A percentile compares a stretch with the other conserved stretches of the same genome.
Evolutionary conservation across 176 grass and related monocot species (phyloP).

Genomic region (Aegilops longissima): DNA sequence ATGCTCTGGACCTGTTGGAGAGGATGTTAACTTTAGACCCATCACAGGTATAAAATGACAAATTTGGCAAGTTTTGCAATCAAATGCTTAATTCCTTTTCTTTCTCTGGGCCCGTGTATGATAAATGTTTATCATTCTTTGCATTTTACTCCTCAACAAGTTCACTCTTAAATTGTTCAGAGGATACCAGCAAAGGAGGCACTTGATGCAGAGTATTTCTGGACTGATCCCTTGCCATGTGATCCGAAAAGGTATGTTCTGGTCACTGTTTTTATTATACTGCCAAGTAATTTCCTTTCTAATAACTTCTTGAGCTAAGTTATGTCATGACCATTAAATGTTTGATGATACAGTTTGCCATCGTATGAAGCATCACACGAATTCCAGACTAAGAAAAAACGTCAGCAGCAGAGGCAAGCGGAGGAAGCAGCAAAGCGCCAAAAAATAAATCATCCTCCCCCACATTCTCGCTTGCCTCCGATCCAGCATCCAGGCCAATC

Average conservation of each 20-base stretch:
- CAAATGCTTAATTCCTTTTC: slow-evolving; percentile 12
- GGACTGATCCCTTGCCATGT: slow-evolving; percentile 92
- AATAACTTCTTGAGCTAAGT: not conserved
- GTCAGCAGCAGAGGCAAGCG: slow-evolving; percentile 90
- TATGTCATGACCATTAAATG: not conserved
- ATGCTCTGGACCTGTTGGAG: slow-evolving; percentile 85
- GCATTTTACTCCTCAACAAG: not conserved
- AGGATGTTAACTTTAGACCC: slow-evolving; percentile 93
- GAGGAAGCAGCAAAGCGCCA: slow-evolving; percentile 88
- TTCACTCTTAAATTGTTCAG: slow-evolving; percentile 35
- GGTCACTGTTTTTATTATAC: not conserved
- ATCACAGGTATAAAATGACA: slow-evolving; percentile 49
- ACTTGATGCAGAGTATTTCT: slow-evolving; percentile 96
- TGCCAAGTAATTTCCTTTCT: not conserved
- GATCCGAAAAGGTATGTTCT: slow-evolving; percentile 72
- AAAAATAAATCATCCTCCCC: slow-evolving; percentile 82
- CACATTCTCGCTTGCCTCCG: slow-evolving; percentile 88
- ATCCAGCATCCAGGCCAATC: slow-evolving; percentile 75
- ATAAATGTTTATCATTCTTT: not conserved
- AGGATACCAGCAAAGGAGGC: slow-evolving; percentile 95
- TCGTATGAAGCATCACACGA: slow-evolving; percentile 88
- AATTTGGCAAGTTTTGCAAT: not conserved
- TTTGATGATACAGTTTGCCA: slow-evolving; percentile 63
- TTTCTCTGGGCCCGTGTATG: not conserved
- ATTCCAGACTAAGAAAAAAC: slow-evolving; percentile 97